phyloP scores from a whole-genome alignment of 2,329 filamentous ascomycete species.

The Aspergillus niger region DNA sequence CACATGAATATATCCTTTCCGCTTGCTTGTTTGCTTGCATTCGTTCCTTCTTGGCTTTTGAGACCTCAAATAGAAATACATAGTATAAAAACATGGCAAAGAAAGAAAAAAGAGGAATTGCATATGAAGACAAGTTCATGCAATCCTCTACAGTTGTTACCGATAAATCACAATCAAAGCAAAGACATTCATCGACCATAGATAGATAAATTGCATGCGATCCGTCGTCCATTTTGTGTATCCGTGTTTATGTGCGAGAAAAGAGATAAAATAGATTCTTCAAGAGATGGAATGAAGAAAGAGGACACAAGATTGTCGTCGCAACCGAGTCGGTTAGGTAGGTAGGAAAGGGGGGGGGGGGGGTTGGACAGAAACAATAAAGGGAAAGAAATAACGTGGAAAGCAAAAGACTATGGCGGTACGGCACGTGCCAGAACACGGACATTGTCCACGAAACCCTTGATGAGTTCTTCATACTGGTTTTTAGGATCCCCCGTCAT shows the following conservation, averaged over 20 bases:
- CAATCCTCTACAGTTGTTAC: too few species aligned
- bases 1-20: constrained; percentile 8
- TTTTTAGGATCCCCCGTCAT: constrained; percentile 42
- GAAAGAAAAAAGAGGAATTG: not conserved
- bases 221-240: not conserved
- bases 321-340: not conserved
- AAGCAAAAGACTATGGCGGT: constrained; percentile 27
- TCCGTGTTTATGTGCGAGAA: not conserved
- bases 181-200: too few species aligned
- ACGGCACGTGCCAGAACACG: constrained; percentile 47
- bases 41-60: not conserved
- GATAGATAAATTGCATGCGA: not conserved
- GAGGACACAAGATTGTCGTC: not conserved
- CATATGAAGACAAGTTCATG: too few species aligned
- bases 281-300: not conserved
- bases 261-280: not conserved
- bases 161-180: too few species aligned
- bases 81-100: not conserved
- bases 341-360: not conserved
- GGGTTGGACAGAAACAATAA: not conserved
- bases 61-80: not conserved
- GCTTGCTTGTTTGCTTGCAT: not conserved
- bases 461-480: constrained; percentile 50
- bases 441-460: constrained; percentile 53
- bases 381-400: constrained; percentile 9